Percentiles rank a stretch among this genome's conserved stretches.
Conservation (phyloP, 73 alveolate genomes). For the Stentor coeruleus region DNA sequence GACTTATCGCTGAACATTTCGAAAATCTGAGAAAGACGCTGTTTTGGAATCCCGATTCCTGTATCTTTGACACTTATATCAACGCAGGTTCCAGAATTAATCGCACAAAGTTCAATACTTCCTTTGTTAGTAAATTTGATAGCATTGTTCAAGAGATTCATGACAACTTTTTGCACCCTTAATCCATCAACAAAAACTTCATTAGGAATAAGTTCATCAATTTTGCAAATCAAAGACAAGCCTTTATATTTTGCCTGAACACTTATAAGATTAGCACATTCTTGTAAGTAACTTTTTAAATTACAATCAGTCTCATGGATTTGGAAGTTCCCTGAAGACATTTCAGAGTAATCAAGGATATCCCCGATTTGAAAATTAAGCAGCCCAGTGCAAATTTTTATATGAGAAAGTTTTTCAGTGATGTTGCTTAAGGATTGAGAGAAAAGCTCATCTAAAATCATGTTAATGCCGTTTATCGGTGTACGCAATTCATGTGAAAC, state of each 20-base stretch:
- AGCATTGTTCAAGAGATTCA: constrained; percentile 30
- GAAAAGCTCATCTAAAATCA: too few species aligned
- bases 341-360: constrained; percentile 27
- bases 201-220: constrained; percentile 1
- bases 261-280: constrained; percentile 11
- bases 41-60: constrained; percentile 11
- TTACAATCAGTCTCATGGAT: neutral
- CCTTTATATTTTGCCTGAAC: constrained; percentile 21
- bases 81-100: neutral
- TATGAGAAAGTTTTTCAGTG: too few species aligned
- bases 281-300: neutral
- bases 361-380: constrained; percentile 20
- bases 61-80: neutral
- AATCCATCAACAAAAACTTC: constrained; percentile 11
- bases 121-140: constrained; percentile 35
- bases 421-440: too few species aligned
- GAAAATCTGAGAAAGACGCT: neutral
- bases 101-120: neutral
- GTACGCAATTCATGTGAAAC: too few species aligned
- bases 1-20: neutral
- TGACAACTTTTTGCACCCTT: constrained; percentile 27
- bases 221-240: neutral
- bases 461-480: too few species aligned
- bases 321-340: constrained; percentile 11
- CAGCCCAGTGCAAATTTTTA: too few species aligned